Percentiles rank a stretch among this genome's conserved stretches.
Conservation (phyloP, 2,329 filamentous ascomycete species). For the Neonectria punicea region DNA sequence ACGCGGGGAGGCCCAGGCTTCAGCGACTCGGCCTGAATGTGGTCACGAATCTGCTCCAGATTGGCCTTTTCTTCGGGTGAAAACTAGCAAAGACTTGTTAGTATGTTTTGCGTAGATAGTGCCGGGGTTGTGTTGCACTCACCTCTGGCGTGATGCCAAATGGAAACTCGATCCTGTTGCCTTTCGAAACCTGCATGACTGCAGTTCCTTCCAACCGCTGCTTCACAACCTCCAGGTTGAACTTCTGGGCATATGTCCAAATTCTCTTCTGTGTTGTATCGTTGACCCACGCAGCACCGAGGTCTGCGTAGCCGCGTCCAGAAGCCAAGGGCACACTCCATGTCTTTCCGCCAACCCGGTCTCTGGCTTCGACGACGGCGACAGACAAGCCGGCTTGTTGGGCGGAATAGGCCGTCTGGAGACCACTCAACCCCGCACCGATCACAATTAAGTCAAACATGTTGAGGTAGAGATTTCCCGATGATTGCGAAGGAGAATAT, state of each 20-base stretch:
- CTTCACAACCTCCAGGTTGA: constrained; percentile 53
- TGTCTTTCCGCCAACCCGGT: constrained; percentile 64
- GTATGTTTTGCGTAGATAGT: neutral
- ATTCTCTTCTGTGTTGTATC: constrained; percentile 62
- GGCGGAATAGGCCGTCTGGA: constrained; percentile 50
- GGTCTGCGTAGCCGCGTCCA: constrained; percentile 55
- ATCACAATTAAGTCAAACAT: constrained; percentile 51
- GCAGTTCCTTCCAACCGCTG: constrained; percentile 60
- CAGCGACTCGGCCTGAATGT: constrained; percentile 48
- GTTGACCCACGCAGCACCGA: constrained; percentile 71
- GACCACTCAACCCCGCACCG: constrained; percentile 57
- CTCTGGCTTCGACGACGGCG: constrained; percentile 60
- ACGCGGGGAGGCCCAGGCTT: constrained; percentile 30
- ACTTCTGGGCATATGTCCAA: constrained; percentile 52
- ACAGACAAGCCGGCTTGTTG: constrained; percentile 50
- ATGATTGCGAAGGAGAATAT: neutral
- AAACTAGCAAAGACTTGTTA: constrained; percentile 37
- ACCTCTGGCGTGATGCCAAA: constrained; percentile 40
- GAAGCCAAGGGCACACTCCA: constrained; percentile 49
- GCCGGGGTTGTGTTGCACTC: neutral
- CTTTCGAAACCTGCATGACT: constrained; percentile 54
- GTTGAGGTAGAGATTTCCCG: neutral
- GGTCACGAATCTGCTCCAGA: constrained; percentile 47
- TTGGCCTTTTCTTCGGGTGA: constrained; percentile 46
- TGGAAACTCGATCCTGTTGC: constrained; percentile 35